These are phyloP conservation scores for Argentina anserina DNA, from an alignment of 306 rosid genomes.

Conservation along the genomic window DNA sequence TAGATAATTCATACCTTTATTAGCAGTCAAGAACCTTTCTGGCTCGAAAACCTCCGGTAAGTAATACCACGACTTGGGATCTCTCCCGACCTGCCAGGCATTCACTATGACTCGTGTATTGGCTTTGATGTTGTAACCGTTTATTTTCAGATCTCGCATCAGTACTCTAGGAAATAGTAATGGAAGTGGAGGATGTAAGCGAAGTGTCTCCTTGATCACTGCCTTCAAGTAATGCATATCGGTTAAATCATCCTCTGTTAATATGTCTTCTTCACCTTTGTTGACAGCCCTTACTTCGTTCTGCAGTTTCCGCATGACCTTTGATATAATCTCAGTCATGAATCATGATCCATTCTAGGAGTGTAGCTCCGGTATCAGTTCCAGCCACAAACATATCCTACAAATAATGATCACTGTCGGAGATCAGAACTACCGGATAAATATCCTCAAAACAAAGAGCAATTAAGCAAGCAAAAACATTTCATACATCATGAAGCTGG, in stretches of 20 bases:
- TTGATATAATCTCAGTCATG: conserved; percentile 44
- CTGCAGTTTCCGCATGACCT: conserved; percentile 18
- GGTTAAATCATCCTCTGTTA: conserved; percentile 35
- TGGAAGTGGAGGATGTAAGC: conserved; percentile 39
- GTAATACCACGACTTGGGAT: conserved; percentile 16
- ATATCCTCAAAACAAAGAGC: not conserved
- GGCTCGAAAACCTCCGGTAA: conserved; percentile 30
- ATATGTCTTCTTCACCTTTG: not conserved
- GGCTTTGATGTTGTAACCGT: conserved; percentile 13
- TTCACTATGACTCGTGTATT: conserved; percentile 21
- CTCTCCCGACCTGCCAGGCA: conserved; percentile 36
- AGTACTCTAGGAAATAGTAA: conserved; percentile 33
- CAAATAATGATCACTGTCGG: not conserved
- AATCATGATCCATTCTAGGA: conserved; percentile 49
- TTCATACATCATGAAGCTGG: not conserved
- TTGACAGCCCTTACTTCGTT: not conserved
- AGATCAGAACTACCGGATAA: not conserved
- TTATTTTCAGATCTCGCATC: not conserved
- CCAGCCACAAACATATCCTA: conserved; percentile 46
- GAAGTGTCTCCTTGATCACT: conserved; percentile 32
- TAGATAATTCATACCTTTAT: conserved; percentile 8
- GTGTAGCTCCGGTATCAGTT: conserved; percentile 34
- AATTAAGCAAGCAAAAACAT: not conserved
- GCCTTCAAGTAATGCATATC: conserved; percentile 45
- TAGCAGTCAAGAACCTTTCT: conserved; percentile 22